Base-by-base conservation (phyloP, 2,329 filamentous ascomycete genomes). In the Talaromyces sp. region DNA sequence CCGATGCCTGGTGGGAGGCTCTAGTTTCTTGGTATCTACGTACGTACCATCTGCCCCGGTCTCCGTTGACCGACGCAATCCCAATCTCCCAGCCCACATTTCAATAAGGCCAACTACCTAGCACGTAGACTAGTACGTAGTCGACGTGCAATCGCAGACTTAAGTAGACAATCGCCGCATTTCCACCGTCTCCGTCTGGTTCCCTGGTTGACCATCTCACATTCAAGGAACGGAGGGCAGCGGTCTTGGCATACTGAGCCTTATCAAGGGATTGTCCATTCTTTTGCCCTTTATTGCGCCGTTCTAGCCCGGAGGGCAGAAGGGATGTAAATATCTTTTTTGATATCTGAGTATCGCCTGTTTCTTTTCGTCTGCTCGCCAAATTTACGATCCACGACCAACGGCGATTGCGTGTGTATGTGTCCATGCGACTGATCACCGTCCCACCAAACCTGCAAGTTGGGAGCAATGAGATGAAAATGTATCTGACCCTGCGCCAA, bases 181-280 rank as follows among this genome's bases (percentile, higher is more conserved):
- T 49, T 49, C 45, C 13, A 27, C 40, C 8, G 25, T 53, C 49
- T 27, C 19, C 19, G 27, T n/a, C 49, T 53, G 15, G 49, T 53
- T 53, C 27, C 49, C 49, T 29, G 47, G 47, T 51, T 51, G 47
- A 29, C 47, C 13, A 27, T 51, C 13, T 53, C 25, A 11, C 49
- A n/a, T 53, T 53, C 49, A 53, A 53, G 49, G 49, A 53, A 53
- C 27, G 17, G 22, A 27, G 27, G 11, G 31, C 10, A 8, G 10
- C 8, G n/a, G 29, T 56, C 53, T 56, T 56, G 53, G 53, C 53
- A 56, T 56, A 22, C 53, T 56, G 53, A 36, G n/a, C 31, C 51
- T 36, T 56, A 34, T 56, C 53, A 56, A 56, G 53, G 53, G 53
- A 56, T 36, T 54, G n/a, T 34, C 51, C 51, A 54, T 54, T 54